phyloP scores from a whole-genome alignment of 331 rosid genomes.

The Cydonia oblonga region DNA sequence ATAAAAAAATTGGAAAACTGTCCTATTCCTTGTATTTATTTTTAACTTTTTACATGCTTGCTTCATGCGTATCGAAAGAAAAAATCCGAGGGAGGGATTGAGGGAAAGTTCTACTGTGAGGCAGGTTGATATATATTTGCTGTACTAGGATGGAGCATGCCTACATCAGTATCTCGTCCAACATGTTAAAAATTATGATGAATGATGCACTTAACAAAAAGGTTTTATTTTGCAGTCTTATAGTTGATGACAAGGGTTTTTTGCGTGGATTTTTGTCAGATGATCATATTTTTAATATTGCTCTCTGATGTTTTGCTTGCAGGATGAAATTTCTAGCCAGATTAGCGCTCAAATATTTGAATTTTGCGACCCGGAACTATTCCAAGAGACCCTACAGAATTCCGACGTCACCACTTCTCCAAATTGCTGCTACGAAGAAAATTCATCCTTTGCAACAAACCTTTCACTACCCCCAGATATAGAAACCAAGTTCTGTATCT shows the following conservation, averaged over 20 bases:
- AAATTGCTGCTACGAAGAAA: constrained; percentile 62
- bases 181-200: constrained; percentile 33
- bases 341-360: constrained; percentile 54
- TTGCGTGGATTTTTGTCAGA: neutral
- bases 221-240: constrained; percentile 6
- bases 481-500: constrained; percentile 27
- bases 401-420: constrained; percentile 70
- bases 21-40: constrained; percentile 8
- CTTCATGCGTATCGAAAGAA: constrained; percentile 1
- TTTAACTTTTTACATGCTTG: constrained; percentile 6
- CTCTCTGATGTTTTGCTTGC: constrained; percentile 40
- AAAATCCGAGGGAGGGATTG: neutral
- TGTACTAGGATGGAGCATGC: neutral
- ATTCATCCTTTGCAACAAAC: constrained; percentile 41
- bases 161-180: constrained; percentile 18
- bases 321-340: constrained; percentile 88
- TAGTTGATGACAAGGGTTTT: neutral
- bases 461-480: constrained; percentile 35
- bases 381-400: constrained; percentile 60
- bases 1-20: constrained; percentile 12
- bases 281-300: constrained; percentile 24
- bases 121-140: neutral
- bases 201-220: constrained; percentile 30
- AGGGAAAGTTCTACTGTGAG: neutral
- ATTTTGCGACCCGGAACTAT: constrained; percentile 56